Percentiles rank a stretch among this genome's conserved stretches.
phyloP scores from a whole-genome alignment of 1,139 yeast genomes.

The Saccharomycopsis hybrid region DNA sequence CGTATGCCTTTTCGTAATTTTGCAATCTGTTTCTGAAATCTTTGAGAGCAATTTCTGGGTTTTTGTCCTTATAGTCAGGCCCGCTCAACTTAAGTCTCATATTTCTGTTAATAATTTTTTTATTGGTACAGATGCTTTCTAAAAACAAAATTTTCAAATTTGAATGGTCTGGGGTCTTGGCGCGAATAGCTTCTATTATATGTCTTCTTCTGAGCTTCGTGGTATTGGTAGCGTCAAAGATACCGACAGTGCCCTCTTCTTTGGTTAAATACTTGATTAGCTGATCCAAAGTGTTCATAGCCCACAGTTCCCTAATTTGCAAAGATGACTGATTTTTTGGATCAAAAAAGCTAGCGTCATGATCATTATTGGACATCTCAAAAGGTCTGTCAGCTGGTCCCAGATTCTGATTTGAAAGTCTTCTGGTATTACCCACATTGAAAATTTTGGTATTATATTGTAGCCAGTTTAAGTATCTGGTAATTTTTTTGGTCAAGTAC shows the following conservation, averaged over 20 bases:
- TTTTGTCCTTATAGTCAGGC: constrained; percentile 87
- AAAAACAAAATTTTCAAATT: constrained; percentile 75
- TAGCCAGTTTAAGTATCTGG: constrained; percentile 84
- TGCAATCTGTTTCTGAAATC: constrained; percentile 79
- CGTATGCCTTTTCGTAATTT: constrained; percentile 86
- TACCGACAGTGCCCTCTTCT: constrained; percentile 88
- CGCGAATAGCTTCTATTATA: constrained; percentile 63
- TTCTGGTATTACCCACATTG: constrained; percentile 90
- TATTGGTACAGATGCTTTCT: constrained; percentile 84
- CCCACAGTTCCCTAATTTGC: constrained; percentile 84
- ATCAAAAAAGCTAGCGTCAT: constrained; percentile 78
- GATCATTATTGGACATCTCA: constrained; percentile 28
- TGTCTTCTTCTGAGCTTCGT: constrained; percentile 66
- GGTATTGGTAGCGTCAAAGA: constrained; percentile 92
- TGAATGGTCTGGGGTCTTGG: constrained; percentile 50
- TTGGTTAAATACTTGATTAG: constrained; percentile 71
- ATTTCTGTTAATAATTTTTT: constrained; percentile 69
- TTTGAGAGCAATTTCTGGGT: constrained; percentile 67
- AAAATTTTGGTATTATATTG: constrained; percentile 87
- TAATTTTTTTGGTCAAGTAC: constrained; percentile 82
- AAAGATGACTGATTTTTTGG: constrained; percentile 69
- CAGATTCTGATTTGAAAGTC: constrained; percentile 53
- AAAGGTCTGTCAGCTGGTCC: constrained; percentile 73
- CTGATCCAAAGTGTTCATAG: constrained; percentile 86
- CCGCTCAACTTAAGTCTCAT: constrained; percentile 82